These are phyloP conservation scores for Kazachstania martiniae DNA, from an alignment of 805 yeast genomes.

Conservation along the genomic window DNA sequence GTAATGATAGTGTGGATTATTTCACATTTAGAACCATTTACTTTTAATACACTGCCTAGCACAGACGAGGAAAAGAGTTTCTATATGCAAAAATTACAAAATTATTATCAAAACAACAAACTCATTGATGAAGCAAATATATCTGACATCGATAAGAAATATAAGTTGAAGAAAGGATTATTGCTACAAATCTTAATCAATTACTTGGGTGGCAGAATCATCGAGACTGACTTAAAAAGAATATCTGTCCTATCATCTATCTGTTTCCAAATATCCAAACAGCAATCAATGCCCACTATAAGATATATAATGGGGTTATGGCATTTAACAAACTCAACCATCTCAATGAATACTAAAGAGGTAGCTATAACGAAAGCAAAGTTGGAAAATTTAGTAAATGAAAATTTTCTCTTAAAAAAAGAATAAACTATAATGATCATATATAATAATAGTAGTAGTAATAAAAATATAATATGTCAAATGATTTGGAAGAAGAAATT, in stretches of 20 bases:
- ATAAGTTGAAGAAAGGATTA: constrained; percentile 19
- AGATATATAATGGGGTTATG: constrained; percentile 23
- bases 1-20: constrained; percentile 20
- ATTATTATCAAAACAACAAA: constrained; percentile 16
- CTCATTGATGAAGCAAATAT: constrained; percentile 4
- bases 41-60: constrained; percentile 19
- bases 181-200: constrained; percentile 19
- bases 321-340: constrained; percentile 25
- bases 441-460: no score
- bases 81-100: constrained; percentile 11
- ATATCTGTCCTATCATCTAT: constrained; percentile 18
- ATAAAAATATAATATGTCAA: no score
- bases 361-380: constrained; percentile 19
- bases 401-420: neutral
- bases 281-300: constrained; percentile 12
- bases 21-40: constrained; percentile 25
- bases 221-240: constrained; percentile 20
- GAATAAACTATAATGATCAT: neutral
- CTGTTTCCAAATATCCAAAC: constrained; percentile 21
- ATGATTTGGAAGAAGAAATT: no score
- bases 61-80: constrained; percentile 14
- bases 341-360: constrained; percentile 23
- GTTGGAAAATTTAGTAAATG: constrained; percentile 13
- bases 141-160: constrained; percentile 1
- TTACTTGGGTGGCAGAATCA: constrained; percentile 21